phyloP scores from a whole-genome alignment of 176 grass and related monocot species.

The Oryza meridionalis region DNA sequence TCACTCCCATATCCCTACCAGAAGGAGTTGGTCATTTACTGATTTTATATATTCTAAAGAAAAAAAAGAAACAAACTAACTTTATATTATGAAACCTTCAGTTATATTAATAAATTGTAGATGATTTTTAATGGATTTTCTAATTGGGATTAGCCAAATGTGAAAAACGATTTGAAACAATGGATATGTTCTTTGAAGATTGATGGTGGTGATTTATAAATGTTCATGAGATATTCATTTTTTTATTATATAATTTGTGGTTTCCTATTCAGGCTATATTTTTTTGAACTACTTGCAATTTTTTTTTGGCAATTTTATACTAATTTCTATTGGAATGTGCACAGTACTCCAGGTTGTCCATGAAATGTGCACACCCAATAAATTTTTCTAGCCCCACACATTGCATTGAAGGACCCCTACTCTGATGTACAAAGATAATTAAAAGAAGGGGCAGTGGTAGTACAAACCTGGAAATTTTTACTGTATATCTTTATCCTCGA shows the following conservation, averaged over 20 bases:
- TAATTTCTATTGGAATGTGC: not conserved
- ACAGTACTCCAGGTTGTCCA: not conserved
- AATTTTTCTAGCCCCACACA: not conserved
- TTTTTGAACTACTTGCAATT: not conserved
- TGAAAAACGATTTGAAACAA: not conserved
- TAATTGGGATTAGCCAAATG: not conserved
- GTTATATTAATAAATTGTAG: not conserved
- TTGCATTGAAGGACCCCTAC: not conserved
- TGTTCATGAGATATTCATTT: not conserved
- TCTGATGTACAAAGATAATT: not conserved
- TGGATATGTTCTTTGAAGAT: not conserved
- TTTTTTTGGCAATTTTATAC: not conserved
- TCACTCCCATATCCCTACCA: not conserved
- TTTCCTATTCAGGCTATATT: no score
- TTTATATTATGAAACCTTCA: slow-evolving; percentile 8
- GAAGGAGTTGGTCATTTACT: not conserved
- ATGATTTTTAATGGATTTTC: not conserved
- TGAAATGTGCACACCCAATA: not conserved
- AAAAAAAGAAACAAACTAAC: not conserved
- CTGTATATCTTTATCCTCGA: slow-evolving; percentile 82
- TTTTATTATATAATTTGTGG: no score
- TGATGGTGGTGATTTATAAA: not conserved
- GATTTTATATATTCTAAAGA: not conserved
- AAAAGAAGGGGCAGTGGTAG: not conserved
- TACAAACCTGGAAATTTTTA: slow-evolving; percentile 78